Percentiles rank a stretch among this genome's conserved stretches.
phyloP scores from a whole-genome alignment of 2,329 filamentous ascomycete species.

The Penicillium sp. region DNA sequence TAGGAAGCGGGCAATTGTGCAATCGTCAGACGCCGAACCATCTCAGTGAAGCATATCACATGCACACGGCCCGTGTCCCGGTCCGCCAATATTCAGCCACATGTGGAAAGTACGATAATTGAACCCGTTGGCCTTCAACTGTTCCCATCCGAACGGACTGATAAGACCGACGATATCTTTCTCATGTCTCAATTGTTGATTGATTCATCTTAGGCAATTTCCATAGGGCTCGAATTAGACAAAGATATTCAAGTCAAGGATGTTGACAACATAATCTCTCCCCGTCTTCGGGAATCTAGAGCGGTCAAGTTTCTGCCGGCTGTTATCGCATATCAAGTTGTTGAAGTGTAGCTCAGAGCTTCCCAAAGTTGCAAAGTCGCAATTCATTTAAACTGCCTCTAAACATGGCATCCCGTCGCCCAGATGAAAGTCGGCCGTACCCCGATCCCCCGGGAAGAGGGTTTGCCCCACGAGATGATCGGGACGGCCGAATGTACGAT shows the following conservation, averaged over 20 bases:
- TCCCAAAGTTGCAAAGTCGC: not conserved
- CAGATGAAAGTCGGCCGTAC: constrained; percentile 24
- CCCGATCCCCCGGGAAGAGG: constrained; percentile 20
- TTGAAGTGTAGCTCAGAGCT: constrained; percentile 1
- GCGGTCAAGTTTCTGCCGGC: constrained; percentile 12
- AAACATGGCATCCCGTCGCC: constrained; percentile 26
- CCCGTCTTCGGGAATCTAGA: not conserved
- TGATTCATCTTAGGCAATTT: too few species aligned
- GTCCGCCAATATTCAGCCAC: too few species aligned
- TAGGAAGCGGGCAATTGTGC: too few species aligned
- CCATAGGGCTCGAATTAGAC: not conserved
- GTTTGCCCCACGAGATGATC: constrained; percentile 29
- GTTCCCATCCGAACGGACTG: too few species aligned
- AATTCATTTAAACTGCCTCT: constrained; percentile 8
- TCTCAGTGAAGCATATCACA: too few species aligned
- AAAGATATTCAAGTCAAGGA: not conserved
- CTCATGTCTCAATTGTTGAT: too few species aligned
- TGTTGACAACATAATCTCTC: too few species aligned
- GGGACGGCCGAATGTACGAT: constrained; percentile 44
- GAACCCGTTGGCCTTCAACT: too few species aligned
- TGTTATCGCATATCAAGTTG: constrained; percentile 6
- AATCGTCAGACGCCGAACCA: too few species aligned
- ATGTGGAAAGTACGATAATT: too few species aligned
- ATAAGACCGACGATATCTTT: too few species aligned
- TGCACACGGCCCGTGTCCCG: too few species aligned